phyloP scores from a whole-genome alignment of 1,284 basidiomycete species.

The Stereum hirsutum region DNA sequence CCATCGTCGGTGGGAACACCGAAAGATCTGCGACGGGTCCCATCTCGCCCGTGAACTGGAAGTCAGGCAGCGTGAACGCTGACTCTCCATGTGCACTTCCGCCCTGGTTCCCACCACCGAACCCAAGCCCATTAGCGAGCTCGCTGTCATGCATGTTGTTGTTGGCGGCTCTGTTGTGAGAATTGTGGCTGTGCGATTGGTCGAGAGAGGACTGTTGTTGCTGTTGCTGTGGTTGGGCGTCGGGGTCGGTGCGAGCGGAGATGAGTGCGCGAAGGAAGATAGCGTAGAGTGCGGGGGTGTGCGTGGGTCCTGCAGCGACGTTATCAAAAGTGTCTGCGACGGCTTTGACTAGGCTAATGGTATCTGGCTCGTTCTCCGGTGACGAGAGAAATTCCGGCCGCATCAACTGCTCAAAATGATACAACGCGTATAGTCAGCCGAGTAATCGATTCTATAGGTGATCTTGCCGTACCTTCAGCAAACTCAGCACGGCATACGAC shows the following conservation, averaged over 20 bases:
- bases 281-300: conserved; percentile 84
- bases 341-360: conserved; percentile 66
- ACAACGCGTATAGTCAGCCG: background rate
- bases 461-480: conserved; percentile 64
- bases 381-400: conserved; percentile 76
- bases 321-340: conserved; percentile 74
- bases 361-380: conserved; percentile 65
- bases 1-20: conserved; percentile 79
- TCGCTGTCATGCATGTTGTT: conserved; percentile 4
- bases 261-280: conserved; percentile 78
- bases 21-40: conserved; percentile 69
- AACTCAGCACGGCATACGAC: conserved; percentile 80
- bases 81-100: conserved; percentile 1
- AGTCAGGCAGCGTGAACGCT: conserved; percentile 32
- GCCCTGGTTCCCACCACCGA: background rate
- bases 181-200: conserved; percentile 2
- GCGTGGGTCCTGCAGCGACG: conserved; percentile 64
- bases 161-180: too few species aligned
- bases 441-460: background rate
- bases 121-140: background rate
- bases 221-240: conserved; percentile 15
- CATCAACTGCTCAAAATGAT: conserved; percentile 43
- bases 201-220: background rate
- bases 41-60: conserved; percentile 72
- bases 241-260: conserved; percentile 44